These are phyloP conservation scores for Alternaria sp. DNA, from an alignment of 2,329 filamentous ascomycete genomes.

Conservation along the genomic window DNA sequence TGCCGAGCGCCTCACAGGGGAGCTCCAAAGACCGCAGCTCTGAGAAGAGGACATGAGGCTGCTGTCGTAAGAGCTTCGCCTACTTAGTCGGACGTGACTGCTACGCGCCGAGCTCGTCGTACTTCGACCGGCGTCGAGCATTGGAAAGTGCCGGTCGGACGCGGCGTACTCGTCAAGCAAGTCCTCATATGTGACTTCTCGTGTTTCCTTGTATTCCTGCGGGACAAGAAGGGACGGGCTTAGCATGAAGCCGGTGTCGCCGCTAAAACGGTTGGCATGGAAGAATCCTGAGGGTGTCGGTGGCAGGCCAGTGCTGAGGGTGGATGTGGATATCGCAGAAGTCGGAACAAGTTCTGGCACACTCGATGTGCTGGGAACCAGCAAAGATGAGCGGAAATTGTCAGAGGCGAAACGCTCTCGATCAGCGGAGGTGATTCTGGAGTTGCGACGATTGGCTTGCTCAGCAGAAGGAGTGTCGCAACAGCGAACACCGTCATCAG, in stretches of 20 bases:
- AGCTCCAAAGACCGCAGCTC: conserved; percentile 42
- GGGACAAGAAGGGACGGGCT: conserved; percentile 47
- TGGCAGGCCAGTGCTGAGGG: conserved; percentile 31
- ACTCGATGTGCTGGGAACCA: conserved; percentile 34
- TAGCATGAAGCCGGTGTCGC: conserved; percentile 46
- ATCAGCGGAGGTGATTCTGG: conserved; percentile 1
- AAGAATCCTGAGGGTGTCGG: conserved; percentile 41
- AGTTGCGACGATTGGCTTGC: conserved; percentile 7
- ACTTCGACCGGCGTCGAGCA: conserved; percentile 49
- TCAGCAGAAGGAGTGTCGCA: conserved; percentile 9
- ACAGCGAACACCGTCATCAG: conserved; percentile 27
- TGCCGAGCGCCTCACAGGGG: conserved; percentile 44
- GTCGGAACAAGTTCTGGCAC: conserved; percentile 44
- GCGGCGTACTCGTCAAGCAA: conserved; percentile 52
- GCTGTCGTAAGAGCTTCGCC: conserved; percentile 64
- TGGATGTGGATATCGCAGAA: conserved; percentile 45
- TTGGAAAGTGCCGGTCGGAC: conserved; percentile 56
- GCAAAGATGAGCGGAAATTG: conserved; percentile 34
- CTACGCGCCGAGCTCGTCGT: conserved; percentile 54
- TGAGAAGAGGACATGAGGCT: conserved; percentile 56
- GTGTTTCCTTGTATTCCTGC: conserved; percentile 43
- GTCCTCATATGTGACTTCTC: conserved; percentile 48
- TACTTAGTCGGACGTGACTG: conserved; percentile 61
- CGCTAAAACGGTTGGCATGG: conserved; percentile 20
- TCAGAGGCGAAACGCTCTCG: conserved; percentile 24